phyloP scores from a whole-genome alignment of 1,284 basidiomycete species.

The Ustilago esculenta region DNA sequence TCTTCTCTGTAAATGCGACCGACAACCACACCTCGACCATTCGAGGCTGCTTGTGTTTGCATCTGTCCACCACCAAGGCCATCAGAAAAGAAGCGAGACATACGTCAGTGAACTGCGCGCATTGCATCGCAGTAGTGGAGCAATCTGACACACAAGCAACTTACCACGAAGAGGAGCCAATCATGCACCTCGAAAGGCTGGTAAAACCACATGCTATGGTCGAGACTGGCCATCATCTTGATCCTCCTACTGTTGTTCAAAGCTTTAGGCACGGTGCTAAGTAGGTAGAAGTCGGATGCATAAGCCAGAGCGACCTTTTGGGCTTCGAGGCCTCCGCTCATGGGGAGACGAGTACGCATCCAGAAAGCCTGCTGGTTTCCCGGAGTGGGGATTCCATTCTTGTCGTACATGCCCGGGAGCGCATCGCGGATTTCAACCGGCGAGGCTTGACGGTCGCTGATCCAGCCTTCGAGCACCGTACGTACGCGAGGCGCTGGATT shows the following conservation, averaged over 20 bases:
- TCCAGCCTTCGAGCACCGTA: conserved; percentile 45
- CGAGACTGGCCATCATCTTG: conserved; percentile 65
- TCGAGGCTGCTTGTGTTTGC: conserved; percentile 61
- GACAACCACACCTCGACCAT: conserved; percentile 60
- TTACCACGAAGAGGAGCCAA: conserved; percentile 61
- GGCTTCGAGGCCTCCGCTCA: conserved; percentile 47
- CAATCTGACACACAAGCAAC: conserved; percentile 1
- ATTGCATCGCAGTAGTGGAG: too few species aligned
- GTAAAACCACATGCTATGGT: conserved; percentile 66
- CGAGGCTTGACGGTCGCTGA: conserved; percentile 50
- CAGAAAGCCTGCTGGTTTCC: conserved; percentile 64
- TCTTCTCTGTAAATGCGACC: conserved; percentile 61
- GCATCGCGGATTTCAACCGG: conserved; percentile 63
- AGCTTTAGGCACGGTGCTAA: conserved; percentile 60
- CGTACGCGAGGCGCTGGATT: conserved; percentile 27
- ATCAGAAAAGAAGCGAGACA: too few species aligned
- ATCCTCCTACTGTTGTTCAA: conserved; percentile 42
- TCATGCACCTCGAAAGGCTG: conserved; percentile 59
- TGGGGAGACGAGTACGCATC: conserved; percentile 54
- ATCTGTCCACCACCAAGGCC: conserved; percentile 24
- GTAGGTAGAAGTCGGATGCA: conserved; percentile 58
- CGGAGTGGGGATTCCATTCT: conserved; percentile 50
- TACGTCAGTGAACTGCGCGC: too few species aligned
- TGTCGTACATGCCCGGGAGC: conserved; percentile 60
- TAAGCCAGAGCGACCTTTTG: conserved; percentile 63